A percentile compares a stretch with the other conserved stretches of the same genome.
These are phyloP conservation scores for Lasiosphaeria ovina DNA, from an alignment of 495 filamentous ascomycete genomes.

Conservation along the genomic window DNA sequence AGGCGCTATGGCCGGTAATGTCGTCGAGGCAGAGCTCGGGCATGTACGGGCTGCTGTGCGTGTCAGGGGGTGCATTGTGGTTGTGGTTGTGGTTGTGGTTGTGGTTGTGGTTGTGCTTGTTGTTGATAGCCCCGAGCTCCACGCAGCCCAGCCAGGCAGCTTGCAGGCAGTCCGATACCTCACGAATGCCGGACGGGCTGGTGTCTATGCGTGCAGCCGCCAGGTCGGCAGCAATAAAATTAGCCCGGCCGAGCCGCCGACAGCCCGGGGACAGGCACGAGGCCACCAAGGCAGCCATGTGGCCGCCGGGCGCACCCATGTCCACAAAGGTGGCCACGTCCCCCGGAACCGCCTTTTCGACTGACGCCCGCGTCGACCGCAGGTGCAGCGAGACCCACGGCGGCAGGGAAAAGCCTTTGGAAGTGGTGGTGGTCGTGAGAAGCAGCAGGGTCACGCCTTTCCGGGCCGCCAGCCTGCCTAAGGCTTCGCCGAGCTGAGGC, in stretches of 20 bases:
- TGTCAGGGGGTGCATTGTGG: too few species aligned
- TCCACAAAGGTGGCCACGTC: constrained; percentile 4
- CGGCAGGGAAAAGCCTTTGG: background rate
- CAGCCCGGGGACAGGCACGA: background rate
- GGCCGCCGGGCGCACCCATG: background rate
- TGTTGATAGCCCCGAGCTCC: too few species aligned
- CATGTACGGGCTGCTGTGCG: too few species aligned
- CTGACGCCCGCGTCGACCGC: background rate
- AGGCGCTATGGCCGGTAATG: too few species aligned
- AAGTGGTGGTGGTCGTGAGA: background rate
- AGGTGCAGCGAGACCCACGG: constrained; percentile 7
- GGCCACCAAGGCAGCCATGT: background rate
- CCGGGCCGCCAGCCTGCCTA: background rate
- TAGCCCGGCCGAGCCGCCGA: background rate
- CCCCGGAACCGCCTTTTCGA: background rate
- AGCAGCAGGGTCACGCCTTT: constrained; percentile 2
- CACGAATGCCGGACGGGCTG: too few species aligned
- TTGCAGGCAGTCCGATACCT: too few species aligned
- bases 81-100: too few species aligned
- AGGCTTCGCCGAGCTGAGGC: background rate
- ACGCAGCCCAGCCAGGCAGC: too few species aligned
- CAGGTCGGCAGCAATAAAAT: too few species aligned
- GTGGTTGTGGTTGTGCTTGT: too few species aligned
- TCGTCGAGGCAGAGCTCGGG: too few species aligned
- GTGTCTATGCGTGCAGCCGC: too few species aligned